Conservation (phyloP, 2,329 filamentous ascomycete species). For the Xylaria sp. region DNA sequence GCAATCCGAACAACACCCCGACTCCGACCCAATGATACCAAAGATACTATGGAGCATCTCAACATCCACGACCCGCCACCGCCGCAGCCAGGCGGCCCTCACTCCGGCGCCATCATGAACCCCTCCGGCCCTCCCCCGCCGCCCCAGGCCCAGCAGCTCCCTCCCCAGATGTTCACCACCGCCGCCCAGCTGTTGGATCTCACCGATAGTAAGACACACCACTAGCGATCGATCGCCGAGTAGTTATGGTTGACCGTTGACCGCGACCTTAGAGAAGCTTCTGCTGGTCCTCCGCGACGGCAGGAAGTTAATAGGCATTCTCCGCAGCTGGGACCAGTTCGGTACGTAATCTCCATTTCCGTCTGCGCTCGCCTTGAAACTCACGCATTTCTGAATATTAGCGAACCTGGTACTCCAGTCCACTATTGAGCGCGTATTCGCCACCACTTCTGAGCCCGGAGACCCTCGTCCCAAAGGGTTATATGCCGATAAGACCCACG, state of each 20-base stretch:
- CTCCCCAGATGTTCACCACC: constrained; percentile 98
- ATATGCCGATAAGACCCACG: constrained; percentile 86
- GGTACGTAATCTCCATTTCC: constrained; percentile 65
- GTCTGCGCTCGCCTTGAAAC: neutral
- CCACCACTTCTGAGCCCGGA: constrained; percentile 50
- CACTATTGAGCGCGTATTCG: constrained; percentile 87
- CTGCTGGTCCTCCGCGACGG: constrained; percentile 92
- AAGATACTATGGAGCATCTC: constrained; percentile 64
- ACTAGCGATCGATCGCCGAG: constrained; percentile 17
- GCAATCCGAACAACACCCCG: constrained; percentile 16
- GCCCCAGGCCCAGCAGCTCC: constrained; percentile 71
- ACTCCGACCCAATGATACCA: constrained; percentile 46
- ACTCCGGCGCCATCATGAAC: constrained; percentile 37
- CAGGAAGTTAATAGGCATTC: constrained; percentile 89
- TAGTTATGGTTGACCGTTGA: constrained; percentile 46
- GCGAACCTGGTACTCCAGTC: constrained; percentile 96
- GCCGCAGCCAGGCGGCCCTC: constrained; percentile 55
- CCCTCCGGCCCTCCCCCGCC: constrained; percentile 31
- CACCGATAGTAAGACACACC: constrained; percentile 86
- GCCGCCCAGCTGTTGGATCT: constrained; percentile 94
- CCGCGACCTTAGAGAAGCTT: constrained; percentile 79
- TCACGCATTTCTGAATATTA: constrained; percentile 52
- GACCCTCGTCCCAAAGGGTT: constrained; percentile 58
- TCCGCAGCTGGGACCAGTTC: constrained; percentile 98
- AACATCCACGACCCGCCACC: constrained; percentile 58